Evolutionary conservation across 2,329 filamentous ascomycete genomes (phyloP).

Genomic region (Talaromyces rugulosus): DNA sequence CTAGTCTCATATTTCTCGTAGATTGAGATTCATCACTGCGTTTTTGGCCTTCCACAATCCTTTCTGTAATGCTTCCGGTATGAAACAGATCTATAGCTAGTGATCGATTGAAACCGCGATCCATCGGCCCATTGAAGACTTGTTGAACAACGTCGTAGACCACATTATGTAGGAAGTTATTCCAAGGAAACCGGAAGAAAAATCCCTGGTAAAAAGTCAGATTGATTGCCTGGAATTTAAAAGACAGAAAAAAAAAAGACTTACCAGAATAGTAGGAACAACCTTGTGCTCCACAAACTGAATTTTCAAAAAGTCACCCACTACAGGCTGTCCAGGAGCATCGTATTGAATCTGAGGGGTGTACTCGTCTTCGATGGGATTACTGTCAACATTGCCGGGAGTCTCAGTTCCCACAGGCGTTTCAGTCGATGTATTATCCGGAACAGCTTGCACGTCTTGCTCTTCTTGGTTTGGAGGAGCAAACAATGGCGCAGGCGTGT

Average conservation of each 20-base stretch:
- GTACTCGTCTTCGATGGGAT: constrained; percentile 23
- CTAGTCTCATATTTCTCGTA: constrained; percentile 81
- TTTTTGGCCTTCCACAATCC: constrained; percentile 86
- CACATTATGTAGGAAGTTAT: constrained; percentile 98
- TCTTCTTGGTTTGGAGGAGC: constrained; percentile 36
- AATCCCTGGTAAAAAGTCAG: constrained; percentile 61
- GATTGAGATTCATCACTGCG: constrained; percentile 81
- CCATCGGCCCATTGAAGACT: constrained; percentile 98
- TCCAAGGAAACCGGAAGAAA: constrained; percentile 98
- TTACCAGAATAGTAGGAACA: constrained; percentile 89
- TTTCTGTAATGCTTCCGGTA: constrained; percentile 79
- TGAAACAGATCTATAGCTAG: constrained; percentile 92
- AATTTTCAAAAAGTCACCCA: constrained; percentile 91
- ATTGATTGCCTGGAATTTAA: background rate
- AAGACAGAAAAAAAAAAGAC: constrained; percentile 26
- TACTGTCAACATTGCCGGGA: constrained; percentile 6
- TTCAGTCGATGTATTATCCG: background rate
- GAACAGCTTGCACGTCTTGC: constrained; percentile 15
- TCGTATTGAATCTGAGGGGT: constrained; percentile 52
- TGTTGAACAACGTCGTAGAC: constrained; percentile 99
- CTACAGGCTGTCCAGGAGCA: constrained; percentile 67
- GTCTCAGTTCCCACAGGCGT: constrained; percentile 15
- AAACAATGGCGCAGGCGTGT: constrained; percentile 66
- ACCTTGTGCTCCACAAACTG: constrained; percentile 94
- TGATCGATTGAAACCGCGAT: constrained; percentile 85